Conservation (phyloP, 2,329 filamentous ascomycete species). For the Coniochaeta sp. region DNA sequence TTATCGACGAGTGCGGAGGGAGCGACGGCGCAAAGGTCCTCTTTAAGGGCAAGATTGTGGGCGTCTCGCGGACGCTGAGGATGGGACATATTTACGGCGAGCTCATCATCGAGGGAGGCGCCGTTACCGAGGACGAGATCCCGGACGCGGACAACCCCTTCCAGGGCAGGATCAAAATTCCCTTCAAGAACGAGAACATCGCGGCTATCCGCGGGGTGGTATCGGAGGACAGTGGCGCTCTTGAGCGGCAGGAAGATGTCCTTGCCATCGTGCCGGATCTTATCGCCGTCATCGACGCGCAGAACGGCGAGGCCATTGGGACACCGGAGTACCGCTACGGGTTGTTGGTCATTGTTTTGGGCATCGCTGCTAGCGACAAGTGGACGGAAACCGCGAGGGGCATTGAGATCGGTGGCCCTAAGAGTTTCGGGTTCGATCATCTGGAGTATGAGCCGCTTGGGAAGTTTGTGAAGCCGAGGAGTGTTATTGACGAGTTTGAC, state of each 20-base stretch:
- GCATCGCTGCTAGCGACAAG: conserved; percentile 34
- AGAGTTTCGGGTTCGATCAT: conserved; percentile 39
- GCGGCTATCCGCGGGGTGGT: conserved; percentile 36
- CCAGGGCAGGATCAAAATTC: conserved; percentile 50
- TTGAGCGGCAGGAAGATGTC: conserved; percentile 33
- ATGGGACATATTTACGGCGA: conserved; percentile 55
- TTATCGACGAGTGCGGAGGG: conserved; percentile 52
- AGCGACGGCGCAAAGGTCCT: conserved; percentile 44
- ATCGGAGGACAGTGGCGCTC: conserved; percentile 18
- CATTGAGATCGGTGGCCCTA: conserved; percentile 41
- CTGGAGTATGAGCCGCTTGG: conserved; percentile 41
- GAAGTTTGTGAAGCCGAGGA: conserved; percentile 39
- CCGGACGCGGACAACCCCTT: conserved; percentile 15
- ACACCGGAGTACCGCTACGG: conserved; percentile 51
- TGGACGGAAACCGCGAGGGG: conserved; percentile 38
- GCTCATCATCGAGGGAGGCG: conserved; percentile 45
- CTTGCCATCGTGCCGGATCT: conserved; percentile 50
- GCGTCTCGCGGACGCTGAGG: conserved; percentile 47
- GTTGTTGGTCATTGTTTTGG: conserved; percentile 40
- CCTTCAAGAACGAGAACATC: conserved; percentile 71
- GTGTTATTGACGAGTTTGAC: conserved; percentile 45
- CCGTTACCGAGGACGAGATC: conserved; percentile 19
- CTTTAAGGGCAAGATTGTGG: conserved; percentile 59
- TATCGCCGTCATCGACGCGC: conserved; percentile 46
- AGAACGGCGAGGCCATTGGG: conserved; percentile 48